Percentiles rank a stretch among this genome's conserved stretches.
Evolutionary conservation across 1,139 yeast genomes (phyloP).

Genomic region (Pichia sp.): DNA sequence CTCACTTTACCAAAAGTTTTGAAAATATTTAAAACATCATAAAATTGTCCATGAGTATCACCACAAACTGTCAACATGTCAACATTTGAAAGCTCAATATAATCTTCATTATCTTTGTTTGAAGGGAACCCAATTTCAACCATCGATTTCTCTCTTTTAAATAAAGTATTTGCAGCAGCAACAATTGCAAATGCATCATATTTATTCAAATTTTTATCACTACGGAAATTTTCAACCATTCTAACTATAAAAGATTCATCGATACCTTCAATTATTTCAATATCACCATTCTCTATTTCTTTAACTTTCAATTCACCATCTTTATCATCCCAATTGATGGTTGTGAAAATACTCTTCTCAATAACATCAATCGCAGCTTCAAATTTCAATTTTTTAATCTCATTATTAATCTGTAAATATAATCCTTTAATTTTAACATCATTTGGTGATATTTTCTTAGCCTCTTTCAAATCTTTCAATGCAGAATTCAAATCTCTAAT

Average conservation of each 20-base stretch:
- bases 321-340: slow-evolving; percentile 44
- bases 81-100: slow-evolving; percentile 23
- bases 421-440: slow-evolving; percentile 65
- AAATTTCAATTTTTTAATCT: slow-evolving; percentile 70
- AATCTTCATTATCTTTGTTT: slow-evolving; percentile 19
- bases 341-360: slow-evolving; percentile 37
- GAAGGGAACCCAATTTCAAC: slow-evolving; percentile 56
- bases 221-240: slow-evolving; percentile 62
- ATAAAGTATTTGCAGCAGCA: slow-evolving; percentile 60
- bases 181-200: slow-evolving; percentile 80
- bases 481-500: slow-evolving; percentile 72
- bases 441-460: slow-evolving; percentile 50
- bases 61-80: slow-evolving; percentile 76
- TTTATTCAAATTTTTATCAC: slow-evolving; percentile 69
- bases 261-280: slow-evolving; percentile 21
- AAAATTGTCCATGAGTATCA: slow-evolving; percentile 96
- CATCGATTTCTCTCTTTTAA: slow-evolving; percentile 63
- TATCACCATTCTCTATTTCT: slow-evolving; percentile 8
- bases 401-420: slow-evolving; percentile 55
- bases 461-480: slow-evolving; percentile 56
- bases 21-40: slow-evolving; percentile 78
- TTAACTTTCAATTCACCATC: slow-evolving; percentile 34
- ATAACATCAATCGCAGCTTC: slow-evolving; percentile 79
- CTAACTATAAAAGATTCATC: slow-evolving; percentile 50
- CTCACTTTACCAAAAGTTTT: slow-evolving; percentile 58